Evolutionary conservation across 2,329 filamentous ascomycete species (phyloP).

Genomic region (Coleophoma cylindrospora): DNA sequence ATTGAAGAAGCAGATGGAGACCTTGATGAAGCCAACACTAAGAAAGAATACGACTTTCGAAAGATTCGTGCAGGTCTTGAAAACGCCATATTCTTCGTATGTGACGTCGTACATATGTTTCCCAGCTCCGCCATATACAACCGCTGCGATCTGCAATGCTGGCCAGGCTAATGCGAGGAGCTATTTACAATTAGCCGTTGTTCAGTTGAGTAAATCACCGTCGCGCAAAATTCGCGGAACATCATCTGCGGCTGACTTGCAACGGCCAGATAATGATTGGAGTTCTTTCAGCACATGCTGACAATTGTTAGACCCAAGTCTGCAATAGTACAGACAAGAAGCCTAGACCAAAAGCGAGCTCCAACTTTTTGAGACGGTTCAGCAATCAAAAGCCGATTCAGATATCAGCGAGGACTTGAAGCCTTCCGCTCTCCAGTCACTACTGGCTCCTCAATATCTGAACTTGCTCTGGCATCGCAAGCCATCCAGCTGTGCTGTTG

Average conservation of each 20-base stretch:
- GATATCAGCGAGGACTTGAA: too few relatives aligned
- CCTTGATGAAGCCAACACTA: conserved; percentile 50
- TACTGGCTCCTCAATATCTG: too few relatives aligned
- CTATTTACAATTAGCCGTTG: background rate
- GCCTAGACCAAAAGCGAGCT: background rate
- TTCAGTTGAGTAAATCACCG: too few relatives aligned
- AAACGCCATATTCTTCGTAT: conserved; percentile 26
- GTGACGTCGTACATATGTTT: conserved; percentile 27
- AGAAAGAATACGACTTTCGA: conserved; percentile 94
- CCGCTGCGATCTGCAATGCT: conserved; percentile 20
- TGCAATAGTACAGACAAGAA: background rate
- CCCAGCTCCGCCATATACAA: conserved; percentile 19
- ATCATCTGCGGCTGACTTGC: too few relatives aligned
- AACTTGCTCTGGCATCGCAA: too few relatives aligned
- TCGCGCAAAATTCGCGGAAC: background rate
- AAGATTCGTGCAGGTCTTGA: conserved; percentile 81
- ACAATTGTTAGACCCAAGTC: too few relatives aligned
- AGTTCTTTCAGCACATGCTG: too few relatives aligned
- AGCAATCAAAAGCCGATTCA: too few relatives aligned
- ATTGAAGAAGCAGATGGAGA: conserved; percentile 31
- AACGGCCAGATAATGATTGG: too few relatives aligned
- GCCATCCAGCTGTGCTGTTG: too few relatives aligned
- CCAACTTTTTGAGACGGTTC: too few relatives aligned
- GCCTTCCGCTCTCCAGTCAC: too few relatives aligned
- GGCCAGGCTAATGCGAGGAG: conserved; percentile 23